Evolutionary conservation across 2,329 filamentous ascomycete genomes (phyloP).

Genomic region (Didymella exigua): DNA sequence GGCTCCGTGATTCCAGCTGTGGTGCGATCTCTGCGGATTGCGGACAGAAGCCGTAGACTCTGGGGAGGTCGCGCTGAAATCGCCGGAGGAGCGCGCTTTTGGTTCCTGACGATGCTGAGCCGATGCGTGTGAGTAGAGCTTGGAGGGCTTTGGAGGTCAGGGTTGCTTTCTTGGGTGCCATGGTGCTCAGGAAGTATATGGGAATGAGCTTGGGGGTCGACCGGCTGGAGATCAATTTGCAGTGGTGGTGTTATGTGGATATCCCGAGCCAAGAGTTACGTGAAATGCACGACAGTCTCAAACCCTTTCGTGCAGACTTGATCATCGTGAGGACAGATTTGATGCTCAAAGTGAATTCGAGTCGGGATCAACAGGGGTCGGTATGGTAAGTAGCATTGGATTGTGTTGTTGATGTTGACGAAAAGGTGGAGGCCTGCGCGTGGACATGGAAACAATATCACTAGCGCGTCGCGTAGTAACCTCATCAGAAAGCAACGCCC

Average conservation of each 20-base stretch:
- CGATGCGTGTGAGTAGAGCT: conserved; percentile 65
- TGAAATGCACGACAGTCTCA: neutral
- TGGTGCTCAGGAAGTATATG: neutral
- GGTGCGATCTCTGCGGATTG: conserved; percentile 29
- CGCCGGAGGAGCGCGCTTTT: conserved; percentile 62
- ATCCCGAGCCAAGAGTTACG: neutral
- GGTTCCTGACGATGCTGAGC: conserved; percentile 63
- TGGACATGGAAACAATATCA: neutral
- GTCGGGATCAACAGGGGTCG: neutral
- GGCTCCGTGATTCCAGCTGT: neutral
- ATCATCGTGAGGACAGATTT: neutral
- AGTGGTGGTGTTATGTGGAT: neutral
- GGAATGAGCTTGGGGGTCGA: neutral
- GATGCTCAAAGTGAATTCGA: neutral
- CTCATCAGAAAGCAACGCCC: neutral
- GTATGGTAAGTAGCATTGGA: neutral
- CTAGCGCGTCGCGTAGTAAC: neutral
- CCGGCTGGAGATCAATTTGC: neutral
- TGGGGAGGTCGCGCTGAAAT: conserved; percentile 51
- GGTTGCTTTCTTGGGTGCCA: conserved; percentile 24
- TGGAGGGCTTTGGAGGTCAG: conserved; percentile 61
- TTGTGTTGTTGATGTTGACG: neutral
- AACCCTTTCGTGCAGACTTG: neutral
- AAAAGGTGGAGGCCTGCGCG: neutral
- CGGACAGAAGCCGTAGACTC: conserved; percentile 1